phyloP scores from a whole-genome alignment of 805 yeast species.

The Yamadazyma nakazawae region DNA sequence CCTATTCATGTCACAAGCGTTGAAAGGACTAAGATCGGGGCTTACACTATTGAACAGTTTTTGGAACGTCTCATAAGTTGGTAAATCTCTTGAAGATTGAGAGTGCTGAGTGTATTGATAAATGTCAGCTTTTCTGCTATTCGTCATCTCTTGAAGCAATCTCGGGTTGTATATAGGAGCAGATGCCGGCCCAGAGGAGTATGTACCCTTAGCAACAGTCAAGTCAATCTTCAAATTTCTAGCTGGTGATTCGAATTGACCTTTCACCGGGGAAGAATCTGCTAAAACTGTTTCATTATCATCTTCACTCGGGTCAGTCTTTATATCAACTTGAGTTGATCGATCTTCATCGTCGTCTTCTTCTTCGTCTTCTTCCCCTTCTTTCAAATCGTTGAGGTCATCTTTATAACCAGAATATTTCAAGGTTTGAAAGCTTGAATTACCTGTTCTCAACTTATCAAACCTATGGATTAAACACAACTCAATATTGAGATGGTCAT shows the following conservation, averaged over 20 bases:
- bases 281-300: constrained; percentile 43
- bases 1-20: background rate
- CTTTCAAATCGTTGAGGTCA: constrained; percentile 12
- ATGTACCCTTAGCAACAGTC: constrained; percentile 10
- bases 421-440: constrained; percentile 12
- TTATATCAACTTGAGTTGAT: constrained; percentile 3
- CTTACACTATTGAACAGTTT: background rate
- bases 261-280: constrained; percentile 35
- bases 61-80: constrained; percentile 1
- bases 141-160: constrained; percentile 17
- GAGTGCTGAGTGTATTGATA: constrained; percentile 2
- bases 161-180: constrained; percentile 36
- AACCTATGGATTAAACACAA: constrained; percentile 27
- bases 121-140: background rate
- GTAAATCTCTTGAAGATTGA: constrained; percentile 9
- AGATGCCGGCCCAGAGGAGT: constrained; percentile 25
- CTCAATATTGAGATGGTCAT: constrained; percentile 9
- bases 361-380: constrained; percentile 13
- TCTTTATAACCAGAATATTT: constrained; percentile 12
- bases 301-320: constrained; percentile 10
- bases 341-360: constrained; percentile 11
- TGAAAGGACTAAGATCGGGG: constrained; percentile 9
- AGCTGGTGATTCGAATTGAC: constrained; percentile 5
- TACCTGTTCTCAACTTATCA: constrained; percentile 2
- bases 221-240: constrained; percentile 18